Conservation (phyloP, 2,329 filamentous ascomycete species). For the Clonostachys solani region DNA sequence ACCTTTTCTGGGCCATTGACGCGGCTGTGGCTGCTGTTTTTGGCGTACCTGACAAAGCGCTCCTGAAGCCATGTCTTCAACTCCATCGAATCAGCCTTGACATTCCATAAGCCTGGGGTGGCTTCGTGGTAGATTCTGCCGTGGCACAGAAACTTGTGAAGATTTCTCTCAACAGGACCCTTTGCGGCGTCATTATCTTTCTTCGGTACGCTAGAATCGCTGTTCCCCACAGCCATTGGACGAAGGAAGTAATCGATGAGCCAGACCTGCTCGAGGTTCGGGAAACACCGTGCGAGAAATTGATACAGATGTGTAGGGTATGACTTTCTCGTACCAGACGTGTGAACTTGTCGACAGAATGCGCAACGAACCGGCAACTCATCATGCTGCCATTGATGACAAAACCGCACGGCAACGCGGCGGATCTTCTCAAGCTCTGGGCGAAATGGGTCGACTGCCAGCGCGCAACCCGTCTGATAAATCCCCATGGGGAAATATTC, state of each 20-base stretch:
- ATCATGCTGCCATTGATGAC: conserved; percentile 31
- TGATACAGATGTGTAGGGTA: conserved; percentile 35
- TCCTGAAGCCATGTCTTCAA: conserved; percentile 30
- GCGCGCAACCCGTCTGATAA: conserved; percentile 16
- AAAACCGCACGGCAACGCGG: conserved; percentile 35
- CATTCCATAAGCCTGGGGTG: conserved; percentile 23
- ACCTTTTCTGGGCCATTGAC: conserved; percentile 27
- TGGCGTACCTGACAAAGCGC: conserved; percentile 29
- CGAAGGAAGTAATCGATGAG: conserved; percentile 38
- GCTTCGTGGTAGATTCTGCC: conserved; percentile 25
- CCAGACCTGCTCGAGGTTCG: conserved; percentile 36
- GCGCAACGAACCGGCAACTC: conserved; percentile 16
- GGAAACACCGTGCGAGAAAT: conserved; percentile 33
- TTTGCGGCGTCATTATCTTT: background rate
- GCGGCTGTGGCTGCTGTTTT: conserved; percentile 20
- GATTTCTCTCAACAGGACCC: conserved; percentile 10
- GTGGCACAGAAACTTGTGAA: conserved; percentile 18
- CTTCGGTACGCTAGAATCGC: too few relatives aligned
- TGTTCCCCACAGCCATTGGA: conserved; percentile 11
- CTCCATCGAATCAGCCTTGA: conserved; percentile 25
- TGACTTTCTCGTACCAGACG: conserved; percentile 22
- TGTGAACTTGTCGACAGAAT: background rate
- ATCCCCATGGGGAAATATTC: conserved; percentile 24
- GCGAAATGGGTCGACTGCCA: conserved; percentile 18
- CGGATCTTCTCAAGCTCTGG: conserved; percentile 23